Percentiles rank a stretch among this genome's conserved stretches.
phyloP scores from a whole-genome alignment of 257 asterid species.

The Hygrophila difformis region DNA sequence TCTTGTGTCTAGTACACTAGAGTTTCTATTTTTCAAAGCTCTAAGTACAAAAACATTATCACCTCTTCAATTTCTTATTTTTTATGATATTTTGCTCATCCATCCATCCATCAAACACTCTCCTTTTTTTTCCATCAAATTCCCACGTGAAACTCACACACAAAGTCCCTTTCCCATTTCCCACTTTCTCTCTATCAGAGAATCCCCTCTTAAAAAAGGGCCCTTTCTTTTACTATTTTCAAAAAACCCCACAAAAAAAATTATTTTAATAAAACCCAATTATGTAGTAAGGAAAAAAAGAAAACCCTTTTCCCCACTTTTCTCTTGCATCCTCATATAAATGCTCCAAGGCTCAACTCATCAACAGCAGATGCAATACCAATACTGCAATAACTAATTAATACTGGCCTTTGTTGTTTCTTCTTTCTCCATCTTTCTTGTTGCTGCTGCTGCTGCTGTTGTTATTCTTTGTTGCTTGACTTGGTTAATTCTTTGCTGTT shows the following conservation, averaged over 20 bases:
- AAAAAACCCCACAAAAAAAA: slow-evolving; percentile 10
- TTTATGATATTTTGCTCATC: slow-evolving; percentile 30
- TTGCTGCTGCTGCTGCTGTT: slow-evolving; percentile 26
- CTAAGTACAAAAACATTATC: slow-evolving; percentile 46
- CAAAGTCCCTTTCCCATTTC: slow-evolving; percentile 21
- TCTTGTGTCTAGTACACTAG: slow-evolving; percentile 14
- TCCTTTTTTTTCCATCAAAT: slow-evolving; percentile 24
- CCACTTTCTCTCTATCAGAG: slow-evolving; percentile 27
- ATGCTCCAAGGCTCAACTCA: slow-evolving; percentile 1
- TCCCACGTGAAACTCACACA: slow-evolving; percentile 69
- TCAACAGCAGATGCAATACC: too few relatives aligned
- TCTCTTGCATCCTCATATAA: slow-evolving; percentile 16
- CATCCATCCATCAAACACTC: slow-evolving; percentile 26
- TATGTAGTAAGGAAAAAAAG: too few relatives aligned
- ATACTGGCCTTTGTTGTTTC: too few relatives aligned
- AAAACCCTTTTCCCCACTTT: slow-evolving; percentile 10
- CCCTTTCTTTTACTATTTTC: slow-evolving; percentile 13
- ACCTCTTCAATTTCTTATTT: slow-evolving; percentile 31
- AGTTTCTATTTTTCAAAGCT: slow-evolving; percentile 25
- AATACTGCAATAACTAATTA: too few relatives aligned
- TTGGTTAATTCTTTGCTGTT: slow-evolving; percentile 33
- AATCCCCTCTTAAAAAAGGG: slow-evolving; percentile 28
- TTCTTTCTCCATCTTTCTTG: slow-evolving; percentile 19
- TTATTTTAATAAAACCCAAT: too few relatives aligned
- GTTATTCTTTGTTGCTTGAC: slow-evolving; percentile 47